Evolutionary conservation across 2,329 filamentous ascomycete species (phyloP).

Genomic region (Colletotrichum viniferum): DNA sequence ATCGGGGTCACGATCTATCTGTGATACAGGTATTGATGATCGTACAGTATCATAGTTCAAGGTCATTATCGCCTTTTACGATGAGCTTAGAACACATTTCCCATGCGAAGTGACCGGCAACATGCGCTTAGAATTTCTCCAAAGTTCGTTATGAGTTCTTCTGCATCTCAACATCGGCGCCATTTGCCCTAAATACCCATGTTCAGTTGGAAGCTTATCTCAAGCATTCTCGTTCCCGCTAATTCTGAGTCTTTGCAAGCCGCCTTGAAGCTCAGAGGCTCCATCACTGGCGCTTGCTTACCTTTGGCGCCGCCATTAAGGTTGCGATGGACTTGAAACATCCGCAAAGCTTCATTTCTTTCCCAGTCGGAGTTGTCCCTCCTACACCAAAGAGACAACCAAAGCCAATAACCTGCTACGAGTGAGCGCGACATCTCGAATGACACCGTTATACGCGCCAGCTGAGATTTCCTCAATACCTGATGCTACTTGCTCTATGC

Average conservation of each 20-base stretch:
- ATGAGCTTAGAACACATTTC: background rate
- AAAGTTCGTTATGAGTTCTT: background rate
- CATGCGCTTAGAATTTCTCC: background rate
- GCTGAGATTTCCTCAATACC: background rate
- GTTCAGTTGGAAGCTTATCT: background rate
- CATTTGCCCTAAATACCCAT: background rate
- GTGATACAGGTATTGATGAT: too few relatives aligned
- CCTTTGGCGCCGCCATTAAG: background rate
- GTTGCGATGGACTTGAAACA: background rate
- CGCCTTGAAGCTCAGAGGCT: background rate
- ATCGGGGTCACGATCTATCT: too few relatives aligned
- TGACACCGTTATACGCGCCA: background rate
- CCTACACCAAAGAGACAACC: background rate
- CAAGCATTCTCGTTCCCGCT: background rate
- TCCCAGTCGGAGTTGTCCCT: background rate
- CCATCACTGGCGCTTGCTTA: background rate
- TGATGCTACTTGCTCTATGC: background rate
- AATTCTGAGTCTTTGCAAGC: background rate
- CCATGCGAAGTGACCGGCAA: background rate
- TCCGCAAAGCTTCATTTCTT: background rate
- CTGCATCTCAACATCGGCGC: background rate
- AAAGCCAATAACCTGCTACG: background rate
- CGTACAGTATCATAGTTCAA: too few relatives aligned
- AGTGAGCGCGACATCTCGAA: background rate
- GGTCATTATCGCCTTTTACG: too few relatives aligned